Percentiles rank a stretch among this genome's conserved stretches.
These are phyloP conservation scores for Daedalea quercina DNA, from an alignment of 768 basidiomycete genomes.

Conservation along the genomic window DNA sequence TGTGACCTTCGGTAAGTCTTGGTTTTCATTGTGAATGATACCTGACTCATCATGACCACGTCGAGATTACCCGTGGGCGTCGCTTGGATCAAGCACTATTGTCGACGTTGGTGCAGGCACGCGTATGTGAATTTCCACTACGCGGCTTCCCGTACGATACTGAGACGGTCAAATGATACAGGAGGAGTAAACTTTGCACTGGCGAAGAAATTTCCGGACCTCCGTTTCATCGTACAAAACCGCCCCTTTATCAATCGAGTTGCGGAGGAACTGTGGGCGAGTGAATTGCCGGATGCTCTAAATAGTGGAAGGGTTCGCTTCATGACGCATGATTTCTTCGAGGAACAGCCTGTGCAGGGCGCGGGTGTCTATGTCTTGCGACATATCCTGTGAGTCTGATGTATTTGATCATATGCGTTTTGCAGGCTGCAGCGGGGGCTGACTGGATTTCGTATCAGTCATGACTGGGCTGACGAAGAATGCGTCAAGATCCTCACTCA, in stretches of 20 bases:
- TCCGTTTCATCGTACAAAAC: constrained; percentile 17
- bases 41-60: background rate
- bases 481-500: constrained; percentile 7
- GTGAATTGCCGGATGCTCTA: constrained; percentile 3
- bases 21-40: background rate
- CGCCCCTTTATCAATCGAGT: constrained; percentile 7
- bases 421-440: background rate
- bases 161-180: background rate
- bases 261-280: constrained; percentile 6
- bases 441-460: constrained; percentile 1
- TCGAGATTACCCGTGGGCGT: constrained; percentile 10
- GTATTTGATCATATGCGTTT: background rate
- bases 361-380: constrained; percentile 10
- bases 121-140: constrained; percentile 2
- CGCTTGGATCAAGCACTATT: constrained; percentile 3
- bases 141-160: background rate
- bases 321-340: constrained; percentile 12
- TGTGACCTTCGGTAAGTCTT: constrained; percentile 5
- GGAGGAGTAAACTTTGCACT: constrained; percentile 11
- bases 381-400: constrained; percentile 5
- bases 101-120: constrained; percentile 12
- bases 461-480: constrained; percentile 10
- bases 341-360: constrained; percentile 10
- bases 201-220: constrained; percentile 9
- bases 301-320: background rate